These are phyloP conservation scores for Elaeis oleifera DNA, from an alignment of 202 grass and related monocot genomes.

Conservation along the genomic window DNA sequence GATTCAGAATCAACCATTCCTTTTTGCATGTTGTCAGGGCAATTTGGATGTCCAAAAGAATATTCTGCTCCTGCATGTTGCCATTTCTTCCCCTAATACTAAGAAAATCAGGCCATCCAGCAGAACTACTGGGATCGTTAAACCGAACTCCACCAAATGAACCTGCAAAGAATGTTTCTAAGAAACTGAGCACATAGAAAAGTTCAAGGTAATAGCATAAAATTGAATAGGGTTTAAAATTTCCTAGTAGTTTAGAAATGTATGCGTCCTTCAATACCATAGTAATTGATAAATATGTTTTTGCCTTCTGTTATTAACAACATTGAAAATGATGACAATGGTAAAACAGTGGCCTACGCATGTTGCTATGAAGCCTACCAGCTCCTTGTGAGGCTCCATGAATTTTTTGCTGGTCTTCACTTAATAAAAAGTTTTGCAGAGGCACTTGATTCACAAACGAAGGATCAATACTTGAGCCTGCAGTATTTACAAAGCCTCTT, in stretches of 20 bases:
- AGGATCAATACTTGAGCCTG: slow-evolving; percentile 1
- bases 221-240: no score
- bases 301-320: no score
- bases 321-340: no score
- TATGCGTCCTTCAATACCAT: no score
- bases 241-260: no score
- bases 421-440: slow-evolving; percentile 2
- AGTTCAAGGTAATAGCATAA: no score
- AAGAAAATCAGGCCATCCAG: not conserved
- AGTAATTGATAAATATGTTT: no score
- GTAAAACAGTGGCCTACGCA: no score
- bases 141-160: not conserved
- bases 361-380: not conserved
- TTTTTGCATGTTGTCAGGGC: not conserved
- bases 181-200: no score
- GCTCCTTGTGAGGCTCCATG: not conserved
- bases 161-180: not conserved
- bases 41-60: not conserved
- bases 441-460: slow-evolving; percentile 2
- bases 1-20: not conserved
- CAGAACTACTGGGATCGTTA: not conserved
- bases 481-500: not conserved
- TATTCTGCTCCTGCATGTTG: not conserved
- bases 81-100: not conserved
- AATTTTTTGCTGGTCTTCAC: slow-evolving; percentile 4